Base-by-base conservation (phyloP, 2,329 filamentous ascomycete species). In the Phialemonium atrogriseum region DNA sequence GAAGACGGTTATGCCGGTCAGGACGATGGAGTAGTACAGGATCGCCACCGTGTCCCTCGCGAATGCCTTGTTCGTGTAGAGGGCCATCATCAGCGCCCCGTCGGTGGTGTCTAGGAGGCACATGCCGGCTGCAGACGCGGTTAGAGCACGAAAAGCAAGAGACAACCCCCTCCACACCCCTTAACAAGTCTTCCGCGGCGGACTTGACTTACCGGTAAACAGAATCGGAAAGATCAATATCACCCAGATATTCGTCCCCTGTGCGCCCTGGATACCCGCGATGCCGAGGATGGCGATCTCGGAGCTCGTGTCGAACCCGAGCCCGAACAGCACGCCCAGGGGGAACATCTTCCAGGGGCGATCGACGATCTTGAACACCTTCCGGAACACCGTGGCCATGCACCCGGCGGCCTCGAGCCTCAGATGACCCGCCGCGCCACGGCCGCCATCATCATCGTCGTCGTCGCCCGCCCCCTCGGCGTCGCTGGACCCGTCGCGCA, bases 291-390 rank as follows among this genome's bases (percentile, higher is more conserved):
- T 70, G 0, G 91, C 89, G 48, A 96, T 84, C 55, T 98, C 89
- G 7, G 85, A 94, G 24, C 84, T 93, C 0, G 91, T 96, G 52
- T 96, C 91, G 52, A 98, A 96, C 0, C 89, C 91, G 1, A 96
- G 66, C 0, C 89, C 91, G 48, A 89, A 96, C 5, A 96, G 62
- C 0, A 96, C 69, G 0, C 89, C 89, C 0, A 94, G 63, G 0
- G 86, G 87, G 44, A 93, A 91, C 87, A 94, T 94, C 56, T 96
- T 96, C 89, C 89, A 96, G 0, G 84, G 82, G 5, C 73, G 60
- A 45, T 81, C 75, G 19, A 81, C 68, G 15, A 93, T 62, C 24
- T 74, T 77, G 58, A 96, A 95, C 38, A 93, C 67, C 38, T 66
- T 73, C 36, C 81, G 77, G 32, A 95, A 74, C 2, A 91, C 51